phyloP scores from a whole-genome alignment of 139 green algal species.

The Coccomyxa sp. region DNA sequence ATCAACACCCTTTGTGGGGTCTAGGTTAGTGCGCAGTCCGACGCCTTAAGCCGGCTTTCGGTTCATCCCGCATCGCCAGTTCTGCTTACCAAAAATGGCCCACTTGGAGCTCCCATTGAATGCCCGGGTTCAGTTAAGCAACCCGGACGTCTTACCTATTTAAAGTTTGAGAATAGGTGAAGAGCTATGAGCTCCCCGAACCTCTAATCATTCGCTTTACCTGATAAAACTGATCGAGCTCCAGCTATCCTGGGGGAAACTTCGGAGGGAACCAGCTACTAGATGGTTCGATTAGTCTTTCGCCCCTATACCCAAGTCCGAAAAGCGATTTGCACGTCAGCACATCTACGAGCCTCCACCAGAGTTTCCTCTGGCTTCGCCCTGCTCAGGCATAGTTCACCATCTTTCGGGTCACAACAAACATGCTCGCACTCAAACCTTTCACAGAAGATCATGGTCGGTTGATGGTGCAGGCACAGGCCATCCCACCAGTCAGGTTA shows the following conservation, averaged over 20 bases:
- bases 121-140: slow-evolving; percentile 80
- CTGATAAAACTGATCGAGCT: slow-evolving; percentile 79
- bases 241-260: slow-evolving; percentile 91
- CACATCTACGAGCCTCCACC: slow-evolving; percentile 92
- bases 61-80: slow-evolving; percentile 86
- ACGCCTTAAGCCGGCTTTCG: slow-evolving; percentile 86
- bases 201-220: slow-evolving; percentile 95
- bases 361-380: slow-evolving; percentile 92
- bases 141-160: slow-evolving; percentile 81
- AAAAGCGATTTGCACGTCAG: slow-evolving; percentile 97
- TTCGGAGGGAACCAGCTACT: slow-evolving; percentile 95
- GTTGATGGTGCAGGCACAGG: slow-evolving; percentile 75
- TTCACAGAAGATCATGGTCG: slow-evolving; percentile 86
- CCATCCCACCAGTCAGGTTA: slow-evolving; percentile 80
- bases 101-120: slow-evolving; percentile 64
- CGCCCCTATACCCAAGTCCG: slow-evolving; percentile 94
- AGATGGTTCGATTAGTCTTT: slow-evolving; percentile 98
- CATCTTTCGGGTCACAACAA: slow-evolving; percentile 91
- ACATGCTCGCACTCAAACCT: slow-evolving; percentile 85
- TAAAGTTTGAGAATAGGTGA: slow-evolving; percentile 95
- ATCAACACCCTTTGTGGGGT: slow-evolving; percentile 94
- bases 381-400: slow-evolving; percentile 94
- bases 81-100: too few relatives aligned
- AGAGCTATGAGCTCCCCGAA: slow-evolving; percentile 77
- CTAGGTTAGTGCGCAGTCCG: slow-evolving; percentile 89